A percentile compares a stretch with the other conserved stretches of the same genome.
phyloP scores from a whole-genome alignment of 257 asterid species.

The Rhazya stricta region DNA sequence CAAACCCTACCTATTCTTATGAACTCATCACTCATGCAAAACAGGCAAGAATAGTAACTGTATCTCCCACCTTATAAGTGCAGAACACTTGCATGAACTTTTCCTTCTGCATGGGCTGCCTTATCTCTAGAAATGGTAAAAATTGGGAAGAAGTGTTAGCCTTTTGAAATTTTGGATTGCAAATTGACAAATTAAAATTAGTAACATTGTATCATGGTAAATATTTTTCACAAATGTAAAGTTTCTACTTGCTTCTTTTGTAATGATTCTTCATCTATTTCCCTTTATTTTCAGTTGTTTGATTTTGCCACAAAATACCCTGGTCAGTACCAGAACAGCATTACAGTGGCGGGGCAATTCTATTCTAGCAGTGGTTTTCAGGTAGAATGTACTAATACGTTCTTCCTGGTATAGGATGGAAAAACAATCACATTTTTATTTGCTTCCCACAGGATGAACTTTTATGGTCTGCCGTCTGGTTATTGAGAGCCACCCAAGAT shows the following conservation, averaged over 20 bases:
- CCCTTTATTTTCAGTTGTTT: conserved; percentile 33
- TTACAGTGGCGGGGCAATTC: conserved; percentile 33
- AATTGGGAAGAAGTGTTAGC: background rate
- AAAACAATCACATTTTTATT: background rate
- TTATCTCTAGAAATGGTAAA: background rate
- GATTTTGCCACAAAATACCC: conserved; percentile 39
- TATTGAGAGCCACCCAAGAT: conserved; percentile 40
- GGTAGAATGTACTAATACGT: conserved; percentile 22
- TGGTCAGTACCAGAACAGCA: conserved; percentile 45
- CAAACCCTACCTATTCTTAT: conserved; percentile 39
- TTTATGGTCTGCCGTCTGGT: conserved; percentile 69
- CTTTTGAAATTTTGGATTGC: background rate
- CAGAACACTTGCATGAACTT: background rate
- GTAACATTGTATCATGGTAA: background rate
- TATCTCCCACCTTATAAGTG: background rate
- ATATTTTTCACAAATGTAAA: background rate
- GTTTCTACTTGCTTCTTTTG: background rate
- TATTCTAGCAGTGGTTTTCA: conserved; percentile 51
- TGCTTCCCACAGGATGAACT: conserved; percentile 46
- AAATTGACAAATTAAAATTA: background rate
- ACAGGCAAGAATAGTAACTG: conserved; percentile 27
- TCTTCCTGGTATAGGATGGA: background rate
- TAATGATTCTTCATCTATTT: background rate
- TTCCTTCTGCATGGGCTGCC: background rate
- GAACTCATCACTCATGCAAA: conserved; percentile 42